A percentile compares a stretch with the other conserved stretches of the same genome.
phyloP scores from a whole-genome alignment of 257 asterid species.

The Rehmannia glutinosa region DNA sequence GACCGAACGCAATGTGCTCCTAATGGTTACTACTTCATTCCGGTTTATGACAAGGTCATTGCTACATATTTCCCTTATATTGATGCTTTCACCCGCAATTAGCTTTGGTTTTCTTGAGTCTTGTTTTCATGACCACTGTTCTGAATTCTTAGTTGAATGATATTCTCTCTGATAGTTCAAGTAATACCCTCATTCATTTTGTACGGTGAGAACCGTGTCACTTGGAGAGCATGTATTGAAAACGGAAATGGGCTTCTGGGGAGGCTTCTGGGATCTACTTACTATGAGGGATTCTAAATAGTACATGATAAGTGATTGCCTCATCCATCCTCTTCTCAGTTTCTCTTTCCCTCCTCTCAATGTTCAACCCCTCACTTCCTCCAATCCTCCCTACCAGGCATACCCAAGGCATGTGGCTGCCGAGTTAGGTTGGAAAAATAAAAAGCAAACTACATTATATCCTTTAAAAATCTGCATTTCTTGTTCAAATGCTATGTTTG shows the following conservation, averaged over 20 bases:
- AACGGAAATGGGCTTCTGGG: neutral
- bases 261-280: neutral
- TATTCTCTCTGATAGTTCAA: neutral
- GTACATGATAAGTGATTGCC: neutral
- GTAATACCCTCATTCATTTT: neutral
- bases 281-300: neutral
- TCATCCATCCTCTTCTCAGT: neutral
- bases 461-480: neutral
- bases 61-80: neutral
- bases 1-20: slow-evolving; percentile 97
- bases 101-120: neutral
- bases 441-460: neutral
- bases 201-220: neutral
- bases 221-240: neutral
- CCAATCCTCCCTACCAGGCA: neutral
- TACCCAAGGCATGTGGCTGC: neutral
- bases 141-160: neutral
- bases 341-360: no score
- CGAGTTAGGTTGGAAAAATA: neutral
- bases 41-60: slow-evolving; percentile 92
- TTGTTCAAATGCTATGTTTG: neutral
- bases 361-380: neutral
- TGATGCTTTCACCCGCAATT: neutral
- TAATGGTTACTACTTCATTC: slow-evolving; percentile 96
- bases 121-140: neutral